phyloP scores from a whole-genome alignment of 2,329 filamentous ascomycete genomes.

The Microsporum canis region DNA sequence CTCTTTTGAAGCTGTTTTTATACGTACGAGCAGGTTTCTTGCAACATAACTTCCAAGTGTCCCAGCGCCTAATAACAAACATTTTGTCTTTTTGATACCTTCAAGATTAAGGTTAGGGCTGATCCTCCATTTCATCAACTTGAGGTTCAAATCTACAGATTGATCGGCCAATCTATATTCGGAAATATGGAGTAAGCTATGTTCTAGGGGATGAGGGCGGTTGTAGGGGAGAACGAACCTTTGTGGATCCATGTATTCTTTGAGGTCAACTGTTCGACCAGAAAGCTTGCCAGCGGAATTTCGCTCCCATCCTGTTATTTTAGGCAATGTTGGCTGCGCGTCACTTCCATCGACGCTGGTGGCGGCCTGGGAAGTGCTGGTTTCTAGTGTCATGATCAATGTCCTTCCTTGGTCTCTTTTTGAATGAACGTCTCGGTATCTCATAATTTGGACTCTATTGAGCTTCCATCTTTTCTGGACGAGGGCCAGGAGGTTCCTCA shows the following conservation, averaged over 20 bases:
- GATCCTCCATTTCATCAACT: conserved; percentile 98
- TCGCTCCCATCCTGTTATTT: conserved; percentile 91
- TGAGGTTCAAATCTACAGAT: conserved; percentile 89
- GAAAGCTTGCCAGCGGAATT: conserved; percentile 66
- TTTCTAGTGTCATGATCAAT: conserved; percentile 57
- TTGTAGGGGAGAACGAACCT: conserved; percentile 30
- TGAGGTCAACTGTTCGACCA: conserved; percentile 67
- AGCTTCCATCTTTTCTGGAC: conserved; percentile 72
- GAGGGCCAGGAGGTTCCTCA: conserved; percentile 78
- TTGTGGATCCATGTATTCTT: conserved; percentile 84
- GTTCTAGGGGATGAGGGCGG: not conserved
- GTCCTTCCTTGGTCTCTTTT: conserved; percentile 71
- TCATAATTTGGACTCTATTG: conserved; percentile 67
- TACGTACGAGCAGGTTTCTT: conserved; percentile 59
- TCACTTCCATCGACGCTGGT: conserved; percentile 15
- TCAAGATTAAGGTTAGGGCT: conserved; percentile 80
- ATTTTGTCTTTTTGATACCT: conserved; percentile 77
- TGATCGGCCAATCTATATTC: conserved; percentile 61
- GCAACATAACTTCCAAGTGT: conserved; percentile 92
- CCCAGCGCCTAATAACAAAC: conserved; percentile 79
- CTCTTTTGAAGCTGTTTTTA: not conserved
- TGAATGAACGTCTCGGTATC: conserved; percentile 74
- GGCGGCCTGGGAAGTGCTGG: conserved; percentile 22
- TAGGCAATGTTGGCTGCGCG: conserved; percentile 51
- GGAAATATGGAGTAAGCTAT: not conserved